These are phyloP conservation scores for Exsudoporus frostii DNA, from an alignment of 768 basidiomycete species.

Conservation along the genomic window DNA sequence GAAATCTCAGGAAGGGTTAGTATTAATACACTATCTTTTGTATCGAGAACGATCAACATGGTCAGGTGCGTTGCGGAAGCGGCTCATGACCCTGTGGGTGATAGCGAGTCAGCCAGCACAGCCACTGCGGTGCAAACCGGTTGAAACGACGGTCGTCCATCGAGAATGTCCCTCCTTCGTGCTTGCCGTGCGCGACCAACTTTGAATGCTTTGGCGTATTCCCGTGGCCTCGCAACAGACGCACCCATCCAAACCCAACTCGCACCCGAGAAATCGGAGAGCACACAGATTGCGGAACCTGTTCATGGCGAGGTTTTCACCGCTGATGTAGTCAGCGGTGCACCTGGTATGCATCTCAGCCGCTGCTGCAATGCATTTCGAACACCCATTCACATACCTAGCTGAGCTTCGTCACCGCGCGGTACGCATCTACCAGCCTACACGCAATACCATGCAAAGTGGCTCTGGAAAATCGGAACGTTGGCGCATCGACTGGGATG, in stretches of 20 bases:
- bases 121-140: constrained; percentile 19
- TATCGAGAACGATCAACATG: neutral
- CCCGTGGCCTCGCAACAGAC: constrained; percentile 22
- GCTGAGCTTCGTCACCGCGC: constrained; percentile 82
- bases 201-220: constrained; percentile 9
- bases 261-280: constrained; percentile 21
- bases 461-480: constrained; percentile 80
- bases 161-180: constrained; percentile 56
- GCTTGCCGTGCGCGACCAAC: constrained; percentile 34
- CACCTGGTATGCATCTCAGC: constrained; percentile 57
- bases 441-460: constrained; percentile 94
- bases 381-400: constrained; percentile 28
- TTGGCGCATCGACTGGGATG: constrained; percentile 96
- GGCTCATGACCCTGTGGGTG: neutral
- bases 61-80: neutral
- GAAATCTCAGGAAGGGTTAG: neutral
- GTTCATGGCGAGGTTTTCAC: constrained; percentile 60
- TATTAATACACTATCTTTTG: constrained; percentile 1
- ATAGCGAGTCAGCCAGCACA: constrained; percentile 3
- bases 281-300: constrained; percentile 41
- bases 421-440: constrained; percentile 90
- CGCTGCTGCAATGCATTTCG: neutral
- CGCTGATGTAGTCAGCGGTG: constrained; percentile 83
- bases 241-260: constrained; percentile 21
- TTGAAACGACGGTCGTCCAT: neutral